Evolutionary conservation across 169 alveolate genomes (phyloP), one percentile per base, ranked within the genome.

Genomic region (Blepharisma undulans): DNA sequence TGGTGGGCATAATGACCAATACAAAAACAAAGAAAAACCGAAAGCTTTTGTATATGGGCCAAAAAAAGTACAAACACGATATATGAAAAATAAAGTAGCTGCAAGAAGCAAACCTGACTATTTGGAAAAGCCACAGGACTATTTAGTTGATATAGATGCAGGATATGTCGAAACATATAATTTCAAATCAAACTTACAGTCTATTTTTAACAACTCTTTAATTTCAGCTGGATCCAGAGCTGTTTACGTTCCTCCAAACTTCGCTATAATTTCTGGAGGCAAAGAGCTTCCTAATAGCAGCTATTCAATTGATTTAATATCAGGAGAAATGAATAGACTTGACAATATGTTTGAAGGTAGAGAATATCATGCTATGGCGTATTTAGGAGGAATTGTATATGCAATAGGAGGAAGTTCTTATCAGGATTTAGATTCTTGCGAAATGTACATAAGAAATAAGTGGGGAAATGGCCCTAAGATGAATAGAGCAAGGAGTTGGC

Each of bases 341-440:
- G 77, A 25, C 22, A 48, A 84, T 84, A n/a, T 84, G 27, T 25
- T 22, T 36, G 89, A 84, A 59, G 89, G 34, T 12, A 84, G 89
- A 84, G 89, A 84, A 59, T 84, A 84, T 10, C 89, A 84, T 10
- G 29, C 89, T 25, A 22, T 84, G 29, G 29, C 36, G 10, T n/a
- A n/a, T 84, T 21, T 60, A 21, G 89, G 77, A 32, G 89, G 36
- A 19, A 25, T 22, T 25, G 89, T 32, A 21, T 21, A 32, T 22
- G 89, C 79, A 22, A 36, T 79, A 34, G 89, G 89, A 29, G 89
- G 89, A 3, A 36, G 32, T 10, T 72, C 78, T 30, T 84, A 84
- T 84, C 71, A 84, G 60, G 89, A 84, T 3, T 7, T 84, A 14
- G 72, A n/a, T 30, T 32, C 89, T 60, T 84, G 89, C 60, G 89